A percentile compares a stretch with the other conserved stretches of the same genome.
Conservation (phyloP, 2,329 filamentous ascomycete species). For the Sporothrix protearum region DNA sequence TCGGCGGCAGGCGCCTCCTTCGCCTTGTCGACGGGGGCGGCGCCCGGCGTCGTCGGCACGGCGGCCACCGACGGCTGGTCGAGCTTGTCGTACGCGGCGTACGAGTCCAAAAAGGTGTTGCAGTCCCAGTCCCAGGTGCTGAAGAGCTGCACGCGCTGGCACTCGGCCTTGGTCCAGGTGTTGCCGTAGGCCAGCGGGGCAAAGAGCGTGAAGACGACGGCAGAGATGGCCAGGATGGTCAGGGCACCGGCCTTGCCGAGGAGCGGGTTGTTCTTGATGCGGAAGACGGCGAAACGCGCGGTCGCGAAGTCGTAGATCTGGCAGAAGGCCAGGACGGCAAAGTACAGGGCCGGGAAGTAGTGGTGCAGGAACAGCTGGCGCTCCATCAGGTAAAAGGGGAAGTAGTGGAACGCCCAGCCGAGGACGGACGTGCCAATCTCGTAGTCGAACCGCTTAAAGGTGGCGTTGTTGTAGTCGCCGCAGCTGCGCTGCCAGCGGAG, state of each 20-base stretch:
- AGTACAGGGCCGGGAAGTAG: conserved; percentile 96
- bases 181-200: conserved; percentile 91
- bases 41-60: conserved; percentile 7
- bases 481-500: conserved; percentile 93
- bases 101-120: conserved; percentile 80
- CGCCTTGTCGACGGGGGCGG: neutral
- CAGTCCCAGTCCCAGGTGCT: conserved; percentile 96
- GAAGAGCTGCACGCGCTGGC: conserved; percentile 82
- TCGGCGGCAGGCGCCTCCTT: conserved; percentile 24
- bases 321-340: conserved; percentile 82
- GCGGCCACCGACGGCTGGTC: conserved; percentile 28
- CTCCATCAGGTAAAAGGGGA: conserved; percentile 97
- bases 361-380: conserved; percentile 98
- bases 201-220: conserved; percentile 77
- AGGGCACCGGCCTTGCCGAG: conserved; percentile 73
- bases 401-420: conserved; percentile 97
- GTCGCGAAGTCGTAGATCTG: conserved; percentile 85
- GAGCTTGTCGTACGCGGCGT: conserved; percentile 46
- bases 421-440: conserved; percentile 87
- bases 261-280: conserved; percentile 64
- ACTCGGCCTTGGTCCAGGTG: conserved; percentile 85
- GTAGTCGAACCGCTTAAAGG: conserved; percentile 96
- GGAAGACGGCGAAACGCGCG: conserved; percentile 65
- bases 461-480: conserved; percentile 75
- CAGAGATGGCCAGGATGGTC: conserved; percentile 68